A percentile compares a stretch with the other conserved stretches of the same genome.
These are phyloP conservation scores for Cotoneaster glaucophyllus DNA, from an alignment of 306 rosid genomes.

Conservation along the genomic window DNA sequence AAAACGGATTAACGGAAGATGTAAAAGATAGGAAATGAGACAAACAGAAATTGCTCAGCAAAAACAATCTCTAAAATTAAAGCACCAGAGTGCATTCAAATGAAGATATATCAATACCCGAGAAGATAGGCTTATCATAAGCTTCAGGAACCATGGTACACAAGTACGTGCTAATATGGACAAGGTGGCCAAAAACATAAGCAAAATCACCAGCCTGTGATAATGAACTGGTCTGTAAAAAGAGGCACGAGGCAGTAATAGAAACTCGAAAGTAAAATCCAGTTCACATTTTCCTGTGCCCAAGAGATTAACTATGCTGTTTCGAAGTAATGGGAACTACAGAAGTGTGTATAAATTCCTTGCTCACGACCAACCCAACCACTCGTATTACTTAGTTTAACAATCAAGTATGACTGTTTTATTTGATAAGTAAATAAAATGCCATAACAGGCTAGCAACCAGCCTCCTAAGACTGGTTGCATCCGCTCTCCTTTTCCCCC, in stretches of 20 bases:
- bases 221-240: constrained; percentile 19
- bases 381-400: background rate
- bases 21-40: constrained; percentile 25
- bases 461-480: background rate
- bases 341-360: background rate
- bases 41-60: constrained; percentile 27
- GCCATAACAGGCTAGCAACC: background rate
- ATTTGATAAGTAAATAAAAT: background rate
- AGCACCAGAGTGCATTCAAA: constrained; percentile 6
- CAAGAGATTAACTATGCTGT: background rate
- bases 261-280: background rate
- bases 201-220: constrained; percentile 68
- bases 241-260: constrained; percentile 13
- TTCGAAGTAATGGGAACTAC: background rate
- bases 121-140: constrained; percentile 92
- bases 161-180: constrained; percentile 73
- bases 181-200: constrained; percentile 63
- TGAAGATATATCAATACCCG: constrained; percentile 49
- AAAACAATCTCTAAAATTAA: constrained; percentile 13
- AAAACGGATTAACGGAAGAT: constrained; percentile 15
- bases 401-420: background rate
- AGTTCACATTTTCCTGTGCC: background rate
- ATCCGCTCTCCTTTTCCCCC: background rate
- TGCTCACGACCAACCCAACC: background rate
- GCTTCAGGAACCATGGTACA: constrained; percentile 88